phyloP scores from a whole-genome alignment of 495 filamentous ascomycete genomes.

The Astrothelium macrocarpum region DNA sequence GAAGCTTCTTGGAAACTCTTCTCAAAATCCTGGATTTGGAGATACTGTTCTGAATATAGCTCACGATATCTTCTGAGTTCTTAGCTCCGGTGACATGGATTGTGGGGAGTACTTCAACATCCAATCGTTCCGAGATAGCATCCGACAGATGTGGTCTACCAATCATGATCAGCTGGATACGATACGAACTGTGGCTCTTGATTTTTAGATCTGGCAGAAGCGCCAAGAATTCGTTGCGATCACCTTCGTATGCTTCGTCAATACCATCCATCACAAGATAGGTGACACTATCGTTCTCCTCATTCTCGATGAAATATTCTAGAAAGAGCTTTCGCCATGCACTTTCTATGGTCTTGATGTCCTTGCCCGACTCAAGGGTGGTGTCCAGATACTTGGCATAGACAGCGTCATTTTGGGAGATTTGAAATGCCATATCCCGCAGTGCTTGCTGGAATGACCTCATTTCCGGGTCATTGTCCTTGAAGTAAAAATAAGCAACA shows the following conservation, averaged over 20 bases:
- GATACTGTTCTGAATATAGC: slow-evolving; percentile 28
- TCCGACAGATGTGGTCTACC: slow-evolving; percentile 28
- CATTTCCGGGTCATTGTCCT: slow-evolving; percentile 27
- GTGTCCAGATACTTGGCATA: slow-evolving; percentile 23
- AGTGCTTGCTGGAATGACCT: slow-evolving; percentile 27
- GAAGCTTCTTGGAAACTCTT: slow-evolving; percentile 17
- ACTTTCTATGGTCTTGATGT: slow-evolving; percentile 26
- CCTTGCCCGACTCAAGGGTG: slow-evolving; percentile 14
- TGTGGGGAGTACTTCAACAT: slow-evolving; percentile 18
- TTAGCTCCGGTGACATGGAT: slow-evolving; percentile 30
- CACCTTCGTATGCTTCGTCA: slow-evolving; percentile 28
- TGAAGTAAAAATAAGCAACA: slow-evolving; percentile 33
- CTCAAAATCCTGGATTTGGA: slow-evolving; percentile 22
- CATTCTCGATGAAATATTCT: slow-evolving; percentile 23
- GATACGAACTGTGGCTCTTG: not conserved
- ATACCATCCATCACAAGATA: slow-evolving; percentile 32
- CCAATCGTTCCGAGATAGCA: slow-evolving; percentile 21
- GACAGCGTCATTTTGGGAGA: slow-evolving; percentile 26
- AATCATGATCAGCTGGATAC: slow-evolving; percentile 25
- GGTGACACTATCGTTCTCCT: slow-evolving; percentile 14
- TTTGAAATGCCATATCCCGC: slow-evolving; percentile 29
- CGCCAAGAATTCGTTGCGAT: slow-evolving; percentile 19
- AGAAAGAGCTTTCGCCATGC: slow-evolving; percentile 29
- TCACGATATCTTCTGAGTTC: slow-evolving; percentile 27
- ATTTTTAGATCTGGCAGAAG: slow-evolving; percentile 15